phyloP scores from a whole-genome alignment of 352 stramenopile species.

The Aphanomyces cochlioides region DNA sequence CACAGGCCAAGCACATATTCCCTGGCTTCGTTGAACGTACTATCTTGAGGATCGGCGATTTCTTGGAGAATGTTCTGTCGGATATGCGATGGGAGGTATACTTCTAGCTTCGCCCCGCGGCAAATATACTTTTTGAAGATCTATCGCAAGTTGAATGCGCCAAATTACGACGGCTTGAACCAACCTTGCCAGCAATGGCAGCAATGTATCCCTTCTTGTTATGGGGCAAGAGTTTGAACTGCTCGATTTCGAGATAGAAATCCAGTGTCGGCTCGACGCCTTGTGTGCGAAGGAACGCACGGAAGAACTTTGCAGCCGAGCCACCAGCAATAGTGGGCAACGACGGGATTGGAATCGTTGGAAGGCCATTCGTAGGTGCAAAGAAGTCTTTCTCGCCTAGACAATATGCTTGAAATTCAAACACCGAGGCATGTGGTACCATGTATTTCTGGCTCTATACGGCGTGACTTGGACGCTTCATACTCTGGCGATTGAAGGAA shows the following conservation, averaged over 20 bases:
- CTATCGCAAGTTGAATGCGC: background rate
- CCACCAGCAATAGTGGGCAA: constrained; percentile 50
- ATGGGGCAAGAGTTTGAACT: constrained; percentile 66
- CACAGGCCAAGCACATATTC: constrained; percentile 50
- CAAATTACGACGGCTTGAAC: background rate
- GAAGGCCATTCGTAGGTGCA: background rate
- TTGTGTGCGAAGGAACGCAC: constrained; percentile 52
- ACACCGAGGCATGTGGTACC: background rate
- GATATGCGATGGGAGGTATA: constrained; percentile 56
- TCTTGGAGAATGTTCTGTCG: constrained; percentile 66
- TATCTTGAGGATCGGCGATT: constrained; percentile 49
- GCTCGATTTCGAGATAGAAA: constrained; percentile 70
- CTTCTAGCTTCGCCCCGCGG: constrained; percentile 53
- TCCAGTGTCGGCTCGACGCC: constrained; percentile 51
- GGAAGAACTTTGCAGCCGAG: constrained; percentile 49
- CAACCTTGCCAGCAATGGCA: constrained; percentile 48
- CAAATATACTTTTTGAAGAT: constrained; percentile 73
- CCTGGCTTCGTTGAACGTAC: constrained; percentile 59
- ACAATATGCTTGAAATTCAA: background rate
- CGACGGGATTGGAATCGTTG: constrained; percentile 14
- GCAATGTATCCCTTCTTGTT: constrained; percentile 71
- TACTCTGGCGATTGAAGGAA: constrained; percentile 37
- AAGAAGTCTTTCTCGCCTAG: constrained; percentile 13
- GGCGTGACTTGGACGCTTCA: constrained; percentile 2
- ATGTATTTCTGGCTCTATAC: constrained; percentile 11